Evolutionary conservation across 768 basidiomycete species (phyloP), one percentile per base, ranked within the genome.

Genomic region (Amanita thiersii): DNA sequence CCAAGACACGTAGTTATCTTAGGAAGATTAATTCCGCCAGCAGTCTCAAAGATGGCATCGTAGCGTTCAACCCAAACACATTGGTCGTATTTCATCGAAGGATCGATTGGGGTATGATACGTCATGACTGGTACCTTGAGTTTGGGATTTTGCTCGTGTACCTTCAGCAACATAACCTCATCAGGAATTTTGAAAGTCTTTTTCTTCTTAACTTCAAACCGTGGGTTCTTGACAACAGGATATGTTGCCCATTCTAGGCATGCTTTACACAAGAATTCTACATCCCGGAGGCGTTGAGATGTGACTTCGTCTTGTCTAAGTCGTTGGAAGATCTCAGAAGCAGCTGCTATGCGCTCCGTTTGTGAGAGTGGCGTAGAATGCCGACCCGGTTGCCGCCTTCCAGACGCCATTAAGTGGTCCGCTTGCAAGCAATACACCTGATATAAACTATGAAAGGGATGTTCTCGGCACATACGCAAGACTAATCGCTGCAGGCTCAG

Each of bases 401-500:
- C 28, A 32, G 46, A 44, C 7, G 48, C 9, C 11, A 42, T 29
- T 10, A 44, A 49, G 44, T 49, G 50, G 47, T 50, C 62, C 7
- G 68, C 66, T 42, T 63, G 69, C 47, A 94, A 62, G 41, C 86
- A 87, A 57, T 81, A 87, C 2, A 98, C 75, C 50, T 92, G 90
- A 60, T 93, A 94, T 5, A 96, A 63, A 50, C 77, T 84, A 56
- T 99, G 96, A 62, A 89, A 98, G 0, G 94, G 92, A 55, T 99
- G 96, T 39, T 97, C 89, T 43, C 60, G 60, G 52, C 86, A 87
- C 73, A 99, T 86, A 17, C 79, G 72, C 3, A 84, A 43, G 17
- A 98, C 67, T 19, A 86, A 61, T 2, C 52, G 60, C 38, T 81
- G 77, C 4, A 98, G 68, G 45, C 69, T 76, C 15, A 58, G 52